Evolutionary conservation across 1,284 basidiomycete species (phyloP).

Genomic region (Sporisorium graminicola): DNA sequence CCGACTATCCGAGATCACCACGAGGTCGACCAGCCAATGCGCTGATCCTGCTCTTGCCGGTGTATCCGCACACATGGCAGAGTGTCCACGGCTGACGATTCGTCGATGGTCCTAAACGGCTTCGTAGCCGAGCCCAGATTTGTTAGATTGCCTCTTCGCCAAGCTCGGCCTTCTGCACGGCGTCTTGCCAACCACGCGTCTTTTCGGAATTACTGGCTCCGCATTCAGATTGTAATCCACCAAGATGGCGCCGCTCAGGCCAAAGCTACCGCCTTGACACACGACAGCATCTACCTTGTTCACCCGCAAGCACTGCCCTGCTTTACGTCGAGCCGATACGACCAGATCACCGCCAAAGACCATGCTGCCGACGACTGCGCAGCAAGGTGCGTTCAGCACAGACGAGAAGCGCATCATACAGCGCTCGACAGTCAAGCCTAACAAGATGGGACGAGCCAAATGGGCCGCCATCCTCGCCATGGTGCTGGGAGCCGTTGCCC

Average conservation of each 20-base stretch:
- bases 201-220: conserved; percentile 8
- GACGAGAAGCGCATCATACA: conserved; percentile 21
- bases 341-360: neutral
- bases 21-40: neutral
- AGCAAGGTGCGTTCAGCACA: neutral
- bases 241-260: neutral
- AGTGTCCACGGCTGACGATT: neutral
- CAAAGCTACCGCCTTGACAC: neutral
- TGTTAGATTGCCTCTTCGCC: neutral
- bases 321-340: neutral
- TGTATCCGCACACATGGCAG: too few species aligned
- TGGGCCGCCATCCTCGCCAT: conserved; percentile 30
- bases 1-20: neutral
- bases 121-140: neutral
- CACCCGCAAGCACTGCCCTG: neutral
- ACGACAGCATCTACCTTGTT: conserved; percentile 4
- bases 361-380: conserved; percentile 25
- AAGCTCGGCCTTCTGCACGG: conserved; percentile 2
- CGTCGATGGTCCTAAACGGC: neutral
- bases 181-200: neutral
- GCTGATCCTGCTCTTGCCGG: too few species aligned
- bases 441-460: conserved; percentile 9
- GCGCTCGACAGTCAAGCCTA: conserved; percentile 3
- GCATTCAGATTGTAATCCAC: neutral
- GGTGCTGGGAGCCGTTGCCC: conserved; percentile 22